phyloP scores from a whole-genome alignment of 2,329 filamentous ascomycete genomes.

The Pseudocercospora macadamiae region DNA sequence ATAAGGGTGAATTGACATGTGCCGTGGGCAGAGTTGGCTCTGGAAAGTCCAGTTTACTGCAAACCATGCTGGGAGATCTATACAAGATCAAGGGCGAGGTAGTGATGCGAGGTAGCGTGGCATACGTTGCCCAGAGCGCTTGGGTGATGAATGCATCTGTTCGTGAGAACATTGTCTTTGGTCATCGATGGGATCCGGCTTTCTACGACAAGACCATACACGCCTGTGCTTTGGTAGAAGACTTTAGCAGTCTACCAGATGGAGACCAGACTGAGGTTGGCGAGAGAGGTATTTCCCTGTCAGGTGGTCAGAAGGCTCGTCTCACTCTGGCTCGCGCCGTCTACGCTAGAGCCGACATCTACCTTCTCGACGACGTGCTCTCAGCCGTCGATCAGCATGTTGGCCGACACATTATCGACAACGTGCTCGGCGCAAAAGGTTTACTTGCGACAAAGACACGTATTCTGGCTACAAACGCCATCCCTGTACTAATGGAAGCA shows the following conservation, averaged over 20 bases:
- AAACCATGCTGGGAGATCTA: constrained; percentile 85
- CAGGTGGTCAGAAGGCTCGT: constrained; percentile 93
- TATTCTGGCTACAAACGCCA: constrained; percentile 92
- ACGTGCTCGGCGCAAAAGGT: constrained; percentile 84
- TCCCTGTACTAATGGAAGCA: constrained; percentile 84
- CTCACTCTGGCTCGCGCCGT: constrained; percentile 90
- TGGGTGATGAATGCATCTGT: constrained; percentile 99
- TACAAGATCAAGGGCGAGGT: constrained; percentile 88
- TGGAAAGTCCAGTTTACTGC: constrained; percentile 91
- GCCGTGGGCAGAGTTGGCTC: constrained; percentile 92
- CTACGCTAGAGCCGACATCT: constrained; percentile 95
- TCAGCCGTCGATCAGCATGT: constrained; percentile 99
- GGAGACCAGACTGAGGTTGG: constrained; percentile 96
- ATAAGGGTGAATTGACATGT: constrained; percentile 91
- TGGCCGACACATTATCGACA: constrained; percentile 90
- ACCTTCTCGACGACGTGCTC: constrained; percentile 89
- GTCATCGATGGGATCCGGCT: constrained; percentile 86
- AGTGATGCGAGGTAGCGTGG: constrained; percentile 76
- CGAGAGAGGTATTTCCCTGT: constrained; percentile 93
- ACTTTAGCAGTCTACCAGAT: constrained; percentile 90
- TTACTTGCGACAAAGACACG: constrained; percentile 84
- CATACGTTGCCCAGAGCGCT: constrained; percentile 88
- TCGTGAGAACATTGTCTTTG: constrained; percentile 95
- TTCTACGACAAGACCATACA: constrained; percentile 94
- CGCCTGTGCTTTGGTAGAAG: constrained; percentile 86